Evolutionary conservation across 1,284 basidiomycete species (phyloP), one percentile per base, ranked within the genome.

Genomic region (Taiwanofungus camphoratus): DNA sequence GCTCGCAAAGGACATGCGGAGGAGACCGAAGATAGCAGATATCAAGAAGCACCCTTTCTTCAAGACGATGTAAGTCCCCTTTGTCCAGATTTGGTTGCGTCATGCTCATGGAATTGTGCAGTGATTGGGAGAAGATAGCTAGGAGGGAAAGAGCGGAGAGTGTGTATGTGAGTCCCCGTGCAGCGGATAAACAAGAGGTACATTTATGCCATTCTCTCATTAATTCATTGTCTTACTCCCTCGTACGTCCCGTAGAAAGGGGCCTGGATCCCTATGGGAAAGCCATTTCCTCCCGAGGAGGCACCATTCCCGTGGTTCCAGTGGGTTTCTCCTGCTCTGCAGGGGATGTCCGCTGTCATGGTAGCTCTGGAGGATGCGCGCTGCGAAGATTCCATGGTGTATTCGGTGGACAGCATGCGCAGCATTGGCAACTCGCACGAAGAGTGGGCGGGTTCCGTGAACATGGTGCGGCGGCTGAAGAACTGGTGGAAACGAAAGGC

Each of bases 321-420:
- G 53, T 62, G 90, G 19, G 74, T 92, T 15, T 87, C 87, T 30
- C 73, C 26, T n/a, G n/a, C n/a, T n/a, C n/a, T n/a, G n/a, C n/a
- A n/a, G n/a, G n/a, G n/a, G n/a, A n/a, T n/a, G n/a, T n/a, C n/a
- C n/a, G n/a, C n/a, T n/a, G n/a, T n/a, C n/a, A n/a, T n/a, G n/a
- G n/a, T n/a, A n/a, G n/a, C n/a, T n/a, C n/a, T n/a, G n/a, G n/a
- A n/a, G n/a, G n/a, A n/a, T n/a, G n/a, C n/a, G n/a, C n/a, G n/a
- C n/a, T n/a, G n/a, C n/a, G n/a, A n/a, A n/a, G n/a, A n/a, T n/a
- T n/a, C n/a, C n/a, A n/a, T n/a, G n/a, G n/a, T n/a, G n/a, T n/a
- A n/a, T n/a, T n/a, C n/a, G n/a, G n/a, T n/a, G n/a, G n/a, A n/a
- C n/a, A n/a, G n/a, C n/a, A n/a, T n/a, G n/a, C n/a, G n/a, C n/a